phyloP scores from a whole-genome alignment of 2,329 filamentous ascomycete species.

The Ophiostoma australiae region DNA sequence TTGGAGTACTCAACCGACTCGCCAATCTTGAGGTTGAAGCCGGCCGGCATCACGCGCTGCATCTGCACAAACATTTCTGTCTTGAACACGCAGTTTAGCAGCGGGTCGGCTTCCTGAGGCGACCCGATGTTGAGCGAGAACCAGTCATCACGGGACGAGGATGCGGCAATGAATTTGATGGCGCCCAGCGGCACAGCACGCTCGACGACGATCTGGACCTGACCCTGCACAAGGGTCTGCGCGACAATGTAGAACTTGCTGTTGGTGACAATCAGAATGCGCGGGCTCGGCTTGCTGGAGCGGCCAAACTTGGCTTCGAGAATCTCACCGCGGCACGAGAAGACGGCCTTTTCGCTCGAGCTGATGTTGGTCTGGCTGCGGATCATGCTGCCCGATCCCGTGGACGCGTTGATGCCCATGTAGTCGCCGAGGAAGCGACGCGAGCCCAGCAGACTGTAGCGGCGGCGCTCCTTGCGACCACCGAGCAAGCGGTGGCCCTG shows the following conservation, averaged over 20 bases:
- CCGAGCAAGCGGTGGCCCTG: conserved; percentile 77
- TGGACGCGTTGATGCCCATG: conserved; percentile 75
- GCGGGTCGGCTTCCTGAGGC: conserved; percentile 84
- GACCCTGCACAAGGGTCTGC: conserved; percentile 75
- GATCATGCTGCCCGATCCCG: conserved; percentile 75
- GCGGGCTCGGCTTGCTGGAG: conserved; percentile 86
- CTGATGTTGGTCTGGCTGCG: conserved; percentile 67
- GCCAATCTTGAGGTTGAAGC: conserved; percentile 76
- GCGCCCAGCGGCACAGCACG: conserved; percentile 75
- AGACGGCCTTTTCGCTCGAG: conserved; percentile 69
- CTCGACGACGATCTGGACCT: conserved; percentile 76
- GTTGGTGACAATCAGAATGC: conserved; percentile 77
- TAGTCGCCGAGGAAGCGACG: conserved; percentile 94
- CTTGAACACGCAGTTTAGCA: conserved; percentile 90
- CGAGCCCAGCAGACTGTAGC: conserved; percentile 87
- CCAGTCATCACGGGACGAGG: conserved; percentile 88
- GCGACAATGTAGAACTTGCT: conserved; percentile 85
- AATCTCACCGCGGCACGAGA: conserved; percentile 86
- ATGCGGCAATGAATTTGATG: conserved; percentile 81
- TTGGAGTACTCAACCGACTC: conserved; percentile 92
- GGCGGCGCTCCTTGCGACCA: conserved; percentile 81
- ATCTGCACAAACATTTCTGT: conserved; percentile 96
- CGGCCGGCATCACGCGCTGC: conserved; percentile 70
- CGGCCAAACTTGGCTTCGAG: conserved; percentile 93
- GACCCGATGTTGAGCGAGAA: conserved; percentile 90